Conservation (phyloP, 257 asterid genomes). For the Gynochthodes officinalis region DNA sequence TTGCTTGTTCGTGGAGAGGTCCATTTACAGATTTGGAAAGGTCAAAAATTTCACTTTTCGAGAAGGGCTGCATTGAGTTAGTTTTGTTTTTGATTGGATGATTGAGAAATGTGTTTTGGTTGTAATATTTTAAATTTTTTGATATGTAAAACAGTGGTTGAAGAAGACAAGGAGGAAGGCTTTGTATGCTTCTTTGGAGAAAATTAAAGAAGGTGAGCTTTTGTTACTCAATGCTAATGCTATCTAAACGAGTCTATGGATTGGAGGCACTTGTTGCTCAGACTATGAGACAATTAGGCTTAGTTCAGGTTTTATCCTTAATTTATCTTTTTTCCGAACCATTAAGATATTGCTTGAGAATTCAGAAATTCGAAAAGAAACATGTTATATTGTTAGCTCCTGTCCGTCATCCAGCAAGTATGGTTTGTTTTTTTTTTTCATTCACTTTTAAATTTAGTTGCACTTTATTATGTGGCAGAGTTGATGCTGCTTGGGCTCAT, state of each 20-base stretch:
- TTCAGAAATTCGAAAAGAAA: background rate
- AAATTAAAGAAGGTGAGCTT: constrained; percentile 64
- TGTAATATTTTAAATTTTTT: background rate
- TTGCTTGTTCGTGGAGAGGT: constrained; percentile 67
- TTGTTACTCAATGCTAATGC: background rate
- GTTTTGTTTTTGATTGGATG: constrained; percentile 2
- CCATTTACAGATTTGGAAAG: constrained; percentile 79
- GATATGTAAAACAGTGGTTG: constrained; percentile 54
- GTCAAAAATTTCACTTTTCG: constrained; percentile 25
- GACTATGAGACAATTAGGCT: too few relatives aligned
- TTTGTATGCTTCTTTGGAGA: constrained; percentile 70
- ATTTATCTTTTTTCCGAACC: background rate
- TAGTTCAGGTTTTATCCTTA: too few relatives aligned
- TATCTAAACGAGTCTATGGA: background rate
- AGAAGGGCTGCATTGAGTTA: background rate
- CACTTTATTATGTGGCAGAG: constrained; percentile 34
- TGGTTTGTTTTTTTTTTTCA: background rate
- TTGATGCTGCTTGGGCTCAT: constrained; percentile 87
- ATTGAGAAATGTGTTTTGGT: background rate
- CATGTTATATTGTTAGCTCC: too few relatives aligned
- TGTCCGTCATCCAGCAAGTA: too few relatives aligned
- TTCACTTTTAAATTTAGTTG: background rate
- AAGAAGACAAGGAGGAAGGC: constrained; percentile 82
- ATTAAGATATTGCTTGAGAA: background rate
- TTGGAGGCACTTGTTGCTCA: too few relatives aligned